Conservation (phyloP, 768 basidiomycete genomes). For the Trametes maxima region DNA sequence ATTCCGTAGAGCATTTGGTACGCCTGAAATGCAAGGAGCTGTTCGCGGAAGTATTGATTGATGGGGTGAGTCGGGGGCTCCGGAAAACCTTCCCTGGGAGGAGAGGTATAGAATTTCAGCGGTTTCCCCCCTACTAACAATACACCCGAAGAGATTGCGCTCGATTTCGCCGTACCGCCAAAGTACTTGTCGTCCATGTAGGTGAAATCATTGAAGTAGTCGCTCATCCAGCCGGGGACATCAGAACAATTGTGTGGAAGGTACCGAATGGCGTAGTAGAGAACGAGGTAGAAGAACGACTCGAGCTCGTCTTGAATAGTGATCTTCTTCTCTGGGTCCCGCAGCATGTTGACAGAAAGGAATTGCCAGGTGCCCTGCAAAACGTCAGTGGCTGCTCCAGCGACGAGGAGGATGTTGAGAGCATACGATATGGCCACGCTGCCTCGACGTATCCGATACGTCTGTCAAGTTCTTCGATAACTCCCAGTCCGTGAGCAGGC, state of each 20-base stretch:
- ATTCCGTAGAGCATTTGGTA: too few relatives aligned
- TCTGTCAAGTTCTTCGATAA: neutral
- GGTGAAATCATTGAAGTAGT: slow-evolving; percentile 5
- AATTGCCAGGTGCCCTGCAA: slow-evolving; percentile 17
- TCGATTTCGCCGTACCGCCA: too few relatives aligned
- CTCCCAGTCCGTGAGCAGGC: slow-evolving; percentile 4
- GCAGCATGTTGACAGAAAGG: neutral
- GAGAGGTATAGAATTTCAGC: too few relatives aligned
- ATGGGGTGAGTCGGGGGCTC: too few relatives aligned
- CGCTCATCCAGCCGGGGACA: slow-evolving; percentile 1
- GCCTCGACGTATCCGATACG: neutral
- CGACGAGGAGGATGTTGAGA: neutral
- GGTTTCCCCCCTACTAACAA: too few relatives aligned
- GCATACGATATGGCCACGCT: slow-evolving; percentile 1
- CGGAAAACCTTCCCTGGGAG: too few relatives aligned
- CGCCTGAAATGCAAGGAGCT: too few relatives aligned
- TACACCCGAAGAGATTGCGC: too few relatives aligned
- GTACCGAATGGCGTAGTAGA: slow-evolving; percentile 7
- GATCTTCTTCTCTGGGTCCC: neutral
- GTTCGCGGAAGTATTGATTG: too few relatives aligned
- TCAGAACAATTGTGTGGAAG: slow-evolving; percentile 1
- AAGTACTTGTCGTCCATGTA: too few relatives aligned
- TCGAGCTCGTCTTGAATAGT: slow-evolving; percentile 6
- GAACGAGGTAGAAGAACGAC: slow-evolving; percentile 10
- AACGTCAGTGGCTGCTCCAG: neutral